A percentile compares a stretch with the other conserved stretches of the same genome.
Evolutionary conservation across 139 green algal genomes (phyloP).

Genomic region (Picochlorum sp.): DNA sequence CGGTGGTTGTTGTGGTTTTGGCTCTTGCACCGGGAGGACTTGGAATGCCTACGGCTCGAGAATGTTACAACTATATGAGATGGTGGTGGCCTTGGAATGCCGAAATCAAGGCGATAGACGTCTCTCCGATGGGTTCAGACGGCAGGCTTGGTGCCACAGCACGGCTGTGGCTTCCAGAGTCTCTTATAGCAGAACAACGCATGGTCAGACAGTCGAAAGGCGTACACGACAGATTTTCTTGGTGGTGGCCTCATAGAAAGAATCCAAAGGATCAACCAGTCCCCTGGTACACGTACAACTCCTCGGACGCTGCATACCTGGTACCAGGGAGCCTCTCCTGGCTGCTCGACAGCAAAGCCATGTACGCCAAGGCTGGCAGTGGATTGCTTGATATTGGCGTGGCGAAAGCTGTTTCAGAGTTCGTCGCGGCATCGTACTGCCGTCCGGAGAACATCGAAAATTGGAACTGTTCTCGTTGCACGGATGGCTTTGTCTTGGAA

Average conservation of each 20-base stretch:
- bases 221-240: too few relatives aligned
- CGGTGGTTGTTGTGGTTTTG: too few relatives aligned
- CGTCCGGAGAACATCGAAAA: constrained; percentile 27
- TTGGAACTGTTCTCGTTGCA: constrained; percentile 72
- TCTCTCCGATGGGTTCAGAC: not conserved
- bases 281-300: constrained; percentile 21
- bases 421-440: constrained; percentile 64
- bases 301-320: constrained; percentile 16
- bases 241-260: too few relatives aligned
- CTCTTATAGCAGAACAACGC: not conserved
- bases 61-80: not conserved
- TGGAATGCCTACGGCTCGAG: not conserved
- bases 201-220: too few relatives aligned
- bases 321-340: constrained; percentile 19
- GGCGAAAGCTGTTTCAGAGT: constrained; percentile 30
- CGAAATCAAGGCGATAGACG: not conserved
- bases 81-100: not conserved
- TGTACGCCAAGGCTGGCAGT: constrained; percentile 12
- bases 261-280: not conserved
- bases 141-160: constrained; percentile 2
- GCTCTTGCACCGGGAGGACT: too few relatives aligned
- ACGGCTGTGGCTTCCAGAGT: not conserved
- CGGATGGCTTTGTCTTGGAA: constrained; percentile 8
- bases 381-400: constrained; percentile 35
- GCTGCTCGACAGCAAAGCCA: constrained; percentile 19